A percentile compares a stretch with the other conserved stretches of the same genome.
These are phyloP conservation scores for Trichoderma sp. DNA, from an alignment of 2,329 filamentous ascomycete species.

Conservation along the genomic window DNA sequence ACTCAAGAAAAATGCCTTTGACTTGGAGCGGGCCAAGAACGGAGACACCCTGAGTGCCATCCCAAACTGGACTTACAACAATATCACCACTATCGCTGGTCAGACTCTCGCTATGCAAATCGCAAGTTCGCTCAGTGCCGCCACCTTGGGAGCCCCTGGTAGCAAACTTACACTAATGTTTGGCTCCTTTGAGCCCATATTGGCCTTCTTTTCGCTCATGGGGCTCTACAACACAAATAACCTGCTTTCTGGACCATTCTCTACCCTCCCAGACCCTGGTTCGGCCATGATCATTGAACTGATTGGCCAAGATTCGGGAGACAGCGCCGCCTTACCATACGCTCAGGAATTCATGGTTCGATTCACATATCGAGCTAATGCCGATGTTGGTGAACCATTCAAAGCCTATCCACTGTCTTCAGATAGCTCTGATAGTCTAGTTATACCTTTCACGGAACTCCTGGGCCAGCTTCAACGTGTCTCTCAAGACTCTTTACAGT, in stretches of 20 bases:
- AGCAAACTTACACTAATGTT: slow-evolving; percentile 56
- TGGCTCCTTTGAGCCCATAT: slow-evolving; percentile 55
- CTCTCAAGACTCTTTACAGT: slow-evolving; percentile 38
- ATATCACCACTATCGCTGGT: slow-evolving; percentile 53
- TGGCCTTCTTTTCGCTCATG: slow-evolving; percentile 56
- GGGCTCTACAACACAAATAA: slow-evolving; percentile 52
- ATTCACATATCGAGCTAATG: slow-evolving; percentile 57
- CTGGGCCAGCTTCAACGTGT: slow-evolving; percentile 38
- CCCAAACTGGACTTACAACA: slow-evolving; percentile 37
- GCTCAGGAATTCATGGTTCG: slow-evolving; percentile 50
- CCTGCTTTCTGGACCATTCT: slow-evolving; percentile 44
- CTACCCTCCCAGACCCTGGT: slow-evolving; percentile 64
- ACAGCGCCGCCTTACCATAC: slow-evolving; percentile 28
- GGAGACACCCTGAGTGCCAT: slow-evolving; percentile 55
- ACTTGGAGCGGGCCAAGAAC: slow-evolving; percentile 61
- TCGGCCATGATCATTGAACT: slow-evolving; percentile 75
- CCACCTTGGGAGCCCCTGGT: slow-evolving; percentile 40
- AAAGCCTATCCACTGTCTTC: slow-evolving; percentile 44
- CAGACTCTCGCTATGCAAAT: slow-evolving; percentile 52
- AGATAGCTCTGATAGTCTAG: slow-evolving; percentile 34
- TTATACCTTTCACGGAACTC: slow-evolving; percentile 45
- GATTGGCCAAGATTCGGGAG: slow-evolving; percentile 33
- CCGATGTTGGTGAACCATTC: slow-evolving; percentile 39
- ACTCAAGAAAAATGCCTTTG: slow-evolving; percentile 64
- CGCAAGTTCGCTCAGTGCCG: slow-evolving; percentile 45